These are phyloP conservation scores for Ophiostoma himal-ulmi DNA, from an alignment of 2,329 filamentous ascomycete species.

Conservation along the genomic window DNA sequence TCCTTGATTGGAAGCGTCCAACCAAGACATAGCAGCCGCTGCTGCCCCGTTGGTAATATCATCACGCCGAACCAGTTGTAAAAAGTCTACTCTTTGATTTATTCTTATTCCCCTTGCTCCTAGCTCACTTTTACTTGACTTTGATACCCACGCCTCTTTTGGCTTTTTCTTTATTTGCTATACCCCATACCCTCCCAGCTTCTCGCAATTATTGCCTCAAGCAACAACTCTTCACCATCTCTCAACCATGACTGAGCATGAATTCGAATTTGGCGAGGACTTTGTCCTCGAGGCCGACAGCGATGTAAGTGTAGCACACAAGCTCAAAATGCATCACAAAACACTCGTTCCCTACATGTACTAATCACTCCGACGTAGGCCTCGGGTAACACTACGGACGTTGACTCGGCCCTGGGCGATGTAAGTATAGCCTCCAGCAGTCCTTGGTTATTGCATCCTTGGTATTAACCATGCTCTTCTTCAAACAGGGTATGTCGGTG, in stretches of 20 bases:
- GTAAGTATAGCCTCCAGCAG: slow-evolving; percentile 24
- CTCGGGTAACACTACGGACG: slow-evolving; percentile 18
- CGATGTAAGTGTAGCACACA: slow-evolving; percentile 16
- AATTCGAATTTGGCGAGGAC: slow-evolving; percentile 11
- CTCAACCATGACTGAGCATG: slow-evolving; percentile 16
- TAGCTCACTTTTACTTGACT: not conserved
- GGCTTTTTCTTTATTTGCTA: not conserved
- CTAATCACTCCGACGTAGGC: not conserved
- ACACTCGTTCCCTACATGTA: not conserved
- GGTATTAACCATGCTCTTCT: not conserved
- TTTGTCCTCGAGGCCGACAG: slow-evolving; percentile 18
- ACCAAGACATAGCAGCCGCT: slow-evolving; percentile 25
- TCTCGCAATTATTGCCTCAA: not conserved
- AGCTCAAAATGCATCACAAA: not conserved
- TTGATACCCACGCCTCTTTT: not conserved
- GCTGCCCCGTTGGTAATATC: slow-evolving; percentile 19
- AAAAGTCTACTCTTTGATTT: not conserved
- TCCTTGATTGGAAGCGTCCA: slow-evolving; percentile 27
- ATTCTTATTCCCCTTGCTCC: not conserved
- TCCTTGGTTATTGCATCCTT: no score
- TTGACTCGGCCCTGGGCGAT: slow-evolving; percentile 32
- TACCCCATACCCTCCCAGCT: not conserved
- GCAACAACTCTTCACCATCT: not conserved
- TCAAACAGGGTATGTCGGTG: slow-evolving; percentile 29
- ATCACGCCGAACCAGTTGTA: not conserved